A percentile compares a stretch with the other conserved stretches of the same genome.
phyloP scores from a whole-genome alignment of 352 stramenopile genomes.

The Pythium dissotocum region DNA sequence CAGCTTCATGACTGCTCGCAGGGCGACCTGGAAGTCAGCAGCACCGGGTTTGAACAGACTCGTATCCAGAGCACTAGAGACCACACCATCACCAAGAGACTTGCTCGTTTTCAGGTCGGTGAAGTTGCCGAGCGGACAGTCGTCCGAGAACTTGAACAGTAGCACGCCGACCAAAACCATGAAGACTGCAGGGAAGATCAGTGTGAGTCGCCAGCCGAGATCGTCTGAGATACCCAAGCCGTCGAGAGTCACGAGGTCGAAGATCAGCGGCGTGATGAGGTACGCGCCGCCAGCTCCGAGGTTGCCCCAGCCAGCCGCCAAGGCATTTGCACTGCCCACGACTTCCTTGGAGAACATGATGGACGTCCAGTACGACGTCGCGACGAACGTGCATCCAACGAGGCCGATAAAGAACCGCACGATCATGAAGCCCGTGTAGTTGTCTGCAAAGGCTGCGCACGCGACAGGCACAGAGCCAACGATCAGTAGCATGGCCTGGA shows the following conservation, averaged over 20 bases:
- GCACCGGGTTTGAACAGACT: constrained; percentile 19
- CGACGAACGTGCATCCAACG: constrained; percentile 92
- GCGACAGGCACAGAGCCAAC: constrained; percentile 83
- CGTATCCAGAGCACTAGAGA: constrained; percentile 20
- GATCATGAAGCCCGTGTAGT: constrained; percentile 68
- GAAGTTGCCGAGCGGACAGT: constrained; percentile 93
- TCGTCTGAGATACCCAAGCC: constrained; percentile 49
- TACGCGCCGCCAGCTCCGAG: constrained; percentile 89
- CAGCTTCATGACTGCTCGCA: constrained; percentile 38
- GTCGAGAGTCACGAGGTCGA: constrained; percentile 80
- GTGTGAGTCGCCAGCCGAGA: constrained; percentile 89
- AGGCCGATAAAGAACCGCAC: constrained; percentile 94
- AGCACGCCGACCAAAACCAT: constrained; percentile 70
- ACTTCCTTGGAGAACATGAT: constrained; percentile 93
- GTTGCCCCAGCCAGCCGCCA: constrained; percentile 93
- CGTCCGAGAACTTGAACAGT: constrained; percentile 84
- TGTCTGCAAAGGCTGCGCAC: constrained; percentile 82
- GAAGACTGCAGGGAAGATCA: constrained; percentile 87
- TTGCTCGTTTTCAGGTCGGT: constrained; percentile 50
- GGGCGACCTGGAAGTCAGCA: constrained; percentile 18
- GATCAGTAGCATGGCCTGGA: constrained; percentile 80
- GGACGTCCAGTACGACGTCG: constrained; percentile 93
- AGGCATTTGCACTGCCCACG: constrained; percentile 91
- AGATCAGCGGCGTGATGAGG: constrained; percentile 88
- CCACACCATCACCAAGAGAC: not conserved